Evolutionary conservation across 2,329 filamentous ascomycete genomes (phyloP), one percentile per base, ranked within the genome.

Genomic region (Cladosporium sp.): DNA sequence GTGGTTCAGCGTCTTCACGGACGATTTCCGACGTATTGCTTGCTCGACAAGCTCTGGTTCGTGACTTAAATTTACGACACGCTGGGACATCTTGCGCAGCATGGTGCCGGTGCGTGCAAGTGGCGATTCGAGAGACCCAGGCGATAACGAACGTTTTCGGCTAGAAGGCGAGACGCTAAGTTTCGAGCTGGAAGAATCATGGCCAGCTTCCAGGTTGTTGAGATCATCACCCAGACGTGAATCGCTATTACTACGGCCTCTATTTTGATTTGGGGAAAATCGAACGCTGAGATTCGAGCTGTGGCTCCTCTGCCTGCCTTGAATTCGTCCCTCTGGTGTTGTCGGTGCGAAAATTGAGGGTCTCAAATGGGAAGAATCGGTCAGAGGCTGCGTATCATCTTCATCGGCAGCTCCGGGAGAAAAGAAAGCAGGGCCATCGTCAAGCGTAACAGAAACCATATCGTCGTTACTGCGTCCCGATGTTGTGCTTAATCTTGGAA

Each of bases 31-130:
- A 50, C 87, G 84, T 28, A 88, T 84, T 61, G 86, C 88, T 68
- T 90, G 88, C 76, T 97, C 92, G 18, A 93, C 83, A 44, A 63
- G 61, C 23, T 97, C 92, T 5, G 89, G 90, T 73, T 98, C 95
- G 75, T 96, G 96, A 79, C 93, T 97, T 72, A 99, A 86, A 75
- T 98, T 98, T 74, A 99, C 95, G 65, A 99, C 93, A 81, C 95
- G 92, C 80, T 97, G 93, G 35, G 96, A 98, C 88, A 99, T 96
- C 70, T 88, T 88, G 69, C 83, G 78, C 74, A 85, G 75, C 73
- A 85, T 81, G 67, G 81, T 83, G 28, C 81, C 79, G 46, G 82
- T 83, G 65, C 83, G 76, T 55, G 78, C 76, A 56, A 86, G 75
- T 26, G 83, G 80, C 46, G 82, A 83, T 44, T 79, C 79, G 18